phyloP scores from a whole-genome alignment of 495 filamentous ascomycete species.

The Pseudomonodictys pantanalensis region DNA sequence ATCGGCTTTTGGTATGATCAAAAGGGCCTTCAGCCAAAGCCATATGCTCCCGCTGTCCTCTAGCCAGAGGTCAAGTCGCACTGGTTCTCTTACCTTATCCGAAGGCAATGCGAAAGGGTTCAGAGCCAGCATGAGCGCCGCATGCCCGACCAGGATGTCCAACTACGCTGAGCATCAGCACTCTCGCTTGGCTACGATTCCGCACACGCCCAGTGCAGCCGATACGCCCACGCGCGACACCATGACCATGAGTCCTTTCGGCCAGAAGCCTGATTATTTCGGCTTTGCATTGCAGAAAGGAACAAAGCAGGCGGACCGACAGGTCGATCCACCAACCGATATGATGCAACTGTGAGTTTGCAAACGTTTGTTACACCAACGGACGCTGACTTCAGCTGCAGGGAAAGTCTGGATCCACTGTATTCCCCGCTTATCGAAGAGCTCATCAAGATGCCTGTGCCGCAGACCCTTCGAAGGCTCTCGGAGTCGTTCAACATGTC shows the following conservation, averaged over 20 bases:
- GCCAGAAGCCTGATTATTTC: conserved; percentile 21
- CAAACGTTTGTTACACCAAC: background rate
- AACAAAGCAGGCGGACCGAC: background rate
- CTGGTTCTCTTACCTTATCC: background rate
- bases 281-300: conserved; percentile 10
- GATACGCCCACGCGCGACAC: conserved; percentile 1
- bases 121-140: conserved; percentile 18
- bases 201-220: conserved; percentile 14
- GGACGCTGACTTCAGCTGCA: background rate
- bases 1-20: conserved; percentile 21
- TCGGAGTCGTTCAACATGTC: conserved; percentile 9
- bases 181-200: conserved; percentile 17
- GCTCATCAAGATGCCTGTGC: conserved; percentile 4
- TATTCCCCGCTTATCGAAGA: conserved; percentile 15
- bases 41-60: background rate
- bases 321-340: background rate
- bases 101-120: conserved; percentile 10
- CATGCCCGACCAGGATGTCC: conserved; percentile 28
- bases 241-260: conserved; percentile 19
- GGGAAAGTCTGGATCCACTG: conserved; percentile 30
- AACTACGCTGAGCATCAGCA: conserved; percentile 1
- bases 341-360: conserved; percentile 23
- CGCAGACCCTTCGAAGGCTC: conserved; percentile 19
- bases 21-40: conserved; percentile 22
- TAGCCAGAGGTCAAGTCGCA: background rate